A percentile compares a stretch with the other conserved stretches of the same genome.
These are phyloP conservation scores for Ceratocystis cubensis DNA, from an alignment of 2,329 filamentous ascomycete genomes.

Conservation along the genomic window DNA sequence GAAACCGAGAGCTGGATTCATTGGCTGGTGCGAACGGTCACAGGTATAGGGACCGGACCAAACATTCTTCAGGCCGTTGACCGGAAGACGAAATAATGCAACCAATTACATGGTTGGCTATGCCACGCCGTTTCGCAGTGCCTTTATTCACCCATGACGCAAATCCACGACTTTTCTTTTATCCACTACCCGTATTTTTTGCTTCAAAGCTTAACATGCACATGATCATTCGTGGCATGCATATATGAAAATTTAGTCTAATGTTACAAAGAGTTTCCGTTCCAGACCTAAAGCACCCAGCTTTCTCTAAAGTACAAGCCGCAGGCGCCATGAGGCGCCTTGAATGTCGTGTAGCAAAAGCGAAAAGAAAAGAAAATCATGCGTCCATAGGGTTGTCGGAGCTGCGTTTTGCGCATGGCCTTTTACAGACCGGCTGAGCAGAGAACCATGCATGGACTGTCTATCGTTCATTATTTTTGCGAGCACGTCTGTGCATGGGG, in stretches of 20 bases:
- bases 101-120: background rate
- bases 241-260: constrained; percentile 16
- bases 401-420: background rate
- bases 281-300: constrained; percentile 5
- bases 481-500: no score
- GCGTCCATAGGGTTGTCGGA: background rate
- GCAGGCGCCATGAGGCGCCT: background rate
- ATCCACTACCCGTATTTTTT: background rate
- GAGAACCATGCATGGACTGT: constrained; percentile 9
- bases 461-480: background rate
- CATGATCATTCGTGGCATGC: background rate
- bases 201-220: background rate
- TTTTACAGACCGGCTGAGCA: constrained; percentile 1
- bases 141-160: no score
- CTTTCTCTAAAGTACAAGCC: background rate
- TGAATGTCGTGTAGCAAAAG: background rate
- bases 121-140: background rate
- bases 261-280: constrained; percentile 19
- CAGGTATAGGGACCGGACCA: constrained; percentile 47
- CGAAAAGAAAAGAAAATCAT: background rate
- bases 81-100: constrained; percentile 8
- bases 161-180: no score
- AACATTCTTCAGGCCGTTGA: constrained; percentile 35
- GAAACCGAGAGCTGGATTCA: constrained; percentile 52
- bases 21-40: constrained; percentile 51